phyloP scores from a whole-genome alignment of 2,329 filamentous ascomycete species.

The Fusarium subglutinans region DNA sequence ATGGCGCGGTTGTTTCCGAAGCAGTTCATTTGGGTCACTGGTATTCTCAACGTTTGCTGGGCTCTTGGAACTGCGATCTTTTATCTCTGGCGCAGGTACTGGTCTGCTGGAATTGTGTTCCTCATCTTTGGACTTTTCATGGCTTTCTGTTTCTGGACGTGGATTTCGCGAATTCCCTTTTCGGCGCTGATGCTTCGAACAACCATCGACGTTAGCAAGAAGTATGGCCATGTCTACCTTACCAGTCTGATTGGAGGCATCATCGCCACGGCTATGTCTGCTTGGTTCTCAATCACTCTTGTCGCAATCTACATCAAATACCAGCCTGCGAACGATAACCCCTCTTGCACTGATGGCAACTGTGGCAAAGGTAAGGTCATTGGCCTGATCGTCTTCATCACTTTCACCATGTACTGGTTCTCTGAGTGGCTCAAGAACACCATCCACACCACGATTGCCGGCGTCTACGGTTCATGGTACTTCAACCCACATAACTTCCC shows the following conservation, averaged over 20 bases:
- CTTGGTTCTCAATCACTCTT: slow-evolving; percentile 87
- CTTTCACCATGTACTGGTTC: slow-evolving; percentile 94
- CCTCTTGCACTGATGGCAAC: slow-evolving; percentile 64
- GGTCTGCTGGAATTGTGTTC: slow-evolving; percentile 87
- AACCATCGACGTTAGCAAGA: slow-evolving; percentile 84
- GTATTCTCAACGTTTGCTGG: slow-evolving; percentile 85
- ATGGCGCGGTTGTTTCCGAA: slow-evolving; percentile 82
- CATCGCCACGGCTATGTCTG: slow-evolving; percentile 77
- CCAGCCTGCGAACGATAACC: slow-evolving; percentile 67
- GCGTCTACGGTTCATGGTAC: slow-evolving; percentile 94
- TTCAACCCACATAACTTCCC: slow-evolving; percentile 79
- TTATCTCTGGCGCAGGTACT: slow-evolving; percentile 81
- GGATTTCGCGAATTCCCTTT: slow-evolving; percentile 92
- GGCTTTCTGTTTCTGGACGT: slow-evolving; percentile 84
- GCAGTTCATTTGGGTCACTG: slow-evolving; percentile 91
- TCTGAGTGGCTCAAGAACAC: slow-evolving; percentile 94
- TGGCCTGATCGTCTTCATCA: slow-evolving; percentile 84
- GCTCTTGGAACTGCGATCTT: slow-evolving; percentile 88
- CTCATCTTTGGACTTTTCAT: slow-evolving; percentile 79
- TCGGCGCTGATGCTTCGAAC: slow-evolving; percentile 90
- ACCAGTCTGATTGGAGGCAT: slow-evolving; percentile 87
- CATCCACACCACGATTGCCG: slow-evolving; percentile 86
- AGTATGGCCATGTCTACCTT: slow-evolving; percentile 85
- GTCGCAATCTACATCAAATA: slow-evolving; percentile 89
- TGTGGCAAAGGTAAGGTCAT: slow-evolving; percentile 83